Conservation (phyloP, 2,329 filamentous ascomycete species). For the Helotiales sp. region DNA sequence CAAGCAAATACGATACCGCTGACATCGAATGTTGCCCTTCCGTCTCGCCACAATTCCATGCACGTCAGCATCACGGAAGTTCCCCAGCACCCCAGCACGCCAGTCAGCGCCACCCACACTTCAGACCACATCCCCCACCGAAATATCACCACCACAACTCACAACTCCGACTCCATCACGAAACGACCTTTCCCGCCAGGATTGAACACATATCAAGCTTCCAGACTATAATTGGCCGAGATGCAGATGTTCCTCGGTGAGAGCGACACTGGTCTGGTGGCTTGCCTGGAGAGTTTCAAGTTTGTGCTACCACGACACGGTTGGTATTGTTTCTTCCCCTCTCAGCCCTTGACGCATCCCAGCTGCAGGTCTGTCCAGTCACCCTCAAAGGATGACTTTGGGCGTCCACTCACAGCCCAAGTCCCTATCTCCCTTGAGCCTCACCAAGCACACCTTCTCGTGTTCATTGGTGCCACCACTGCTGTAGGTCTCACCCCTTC, state of each 20-base stretch:
- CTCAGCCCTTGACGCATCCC: conserved; percentile 7
- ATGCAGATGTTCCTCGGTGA: neutral
- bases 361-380: conserved; percentile 7
- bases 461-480: conserved; percentile 10
- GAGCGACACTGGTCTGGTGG: neutral
- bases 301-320: neutral
- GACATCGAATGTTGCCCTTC: too few relatives aligned
- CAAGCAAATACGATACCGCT: too few relatives aligned
- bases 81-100: neutral
- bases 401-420: conserved; percentile 5
- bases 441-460: neutral
- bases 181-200: neutral
- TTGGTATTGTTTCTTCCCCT: conserved; percentile 10
- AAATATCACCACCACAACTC: neutral
- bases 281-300: conserved; percentile 6
- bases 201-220: neutral
- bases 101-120: neutral
- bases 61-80: too few relatives aligned
- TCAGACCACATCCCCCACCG: neutral
- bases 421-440: neutral
- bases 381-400: neutral
- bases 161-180: neutral
- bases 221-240: neutral
- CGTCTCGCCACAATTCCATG: too few relatives aligned
- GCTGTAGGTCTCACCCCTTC: neutral